phyloP scores from a whole-genome alignment of 2,329 filamentous ascomycete species.

The Rutstroemia sydowiana region DNA sequence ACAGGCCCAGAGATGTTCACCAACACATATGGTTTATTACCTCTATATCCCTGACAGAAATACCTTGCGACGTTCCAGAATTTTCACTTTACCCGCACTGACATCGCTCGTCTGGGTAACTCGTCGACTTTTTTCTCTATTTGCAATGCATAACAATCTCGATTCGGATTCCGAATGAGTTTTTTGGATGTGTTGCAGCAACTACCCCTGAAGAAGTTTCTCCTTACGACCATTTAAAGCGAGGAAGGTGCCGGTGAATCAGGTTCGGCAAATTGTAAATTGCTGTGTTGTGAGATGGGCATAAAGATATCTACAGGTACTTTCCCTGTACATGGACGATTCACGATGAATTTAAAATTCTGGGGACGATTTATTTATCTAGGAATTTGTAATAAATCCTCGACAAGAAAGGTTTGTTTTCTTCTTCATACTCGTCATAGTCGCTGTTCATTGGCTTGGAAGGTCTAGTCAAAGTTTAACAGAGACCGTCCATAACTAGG shows the following conservation, averaged over 20 bases:
- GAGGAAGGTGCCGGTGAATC: constrained; percentile 7
- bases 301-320: not conserved
- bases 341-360: not conserved
- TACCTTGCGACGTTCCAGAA: not conserved
- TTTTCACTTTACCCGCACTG: not conserved
- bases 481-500: too few relatives aligned
- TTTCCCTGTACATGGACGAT: not conserved
- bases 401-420: not conserved
- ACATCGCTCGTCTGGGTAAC: not conserved
- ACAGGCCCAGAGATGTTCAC: not conserved
- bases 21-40: not conserved
- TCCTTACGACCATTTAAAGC: not conserved
- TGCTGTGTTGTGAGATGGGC: not conserved
- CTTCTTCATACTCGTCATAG: too few relatives aligned
- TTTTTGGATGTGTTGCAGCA: not conserved
- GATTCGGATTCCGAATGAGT: not conserved
- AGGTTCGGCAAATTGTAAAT: not conserved
- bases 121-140: not conserved
- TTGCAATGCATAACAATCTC: not conserved
- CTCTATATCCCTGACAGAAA: not conserved
- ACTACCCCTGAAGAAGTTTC: not conserved
- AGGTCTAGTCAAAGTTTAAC: too few relatives aligned
- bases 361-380: not conserved
- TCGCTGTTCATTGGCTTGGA: too few relatives aligned
- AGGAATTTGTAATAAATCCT: not conserved